Evolutionary conservation across 1,284 basidiomycete species (phyloP), one percentile per base, ranked within the genome.

Genomic region (Trametes hirsuta): DNA sequence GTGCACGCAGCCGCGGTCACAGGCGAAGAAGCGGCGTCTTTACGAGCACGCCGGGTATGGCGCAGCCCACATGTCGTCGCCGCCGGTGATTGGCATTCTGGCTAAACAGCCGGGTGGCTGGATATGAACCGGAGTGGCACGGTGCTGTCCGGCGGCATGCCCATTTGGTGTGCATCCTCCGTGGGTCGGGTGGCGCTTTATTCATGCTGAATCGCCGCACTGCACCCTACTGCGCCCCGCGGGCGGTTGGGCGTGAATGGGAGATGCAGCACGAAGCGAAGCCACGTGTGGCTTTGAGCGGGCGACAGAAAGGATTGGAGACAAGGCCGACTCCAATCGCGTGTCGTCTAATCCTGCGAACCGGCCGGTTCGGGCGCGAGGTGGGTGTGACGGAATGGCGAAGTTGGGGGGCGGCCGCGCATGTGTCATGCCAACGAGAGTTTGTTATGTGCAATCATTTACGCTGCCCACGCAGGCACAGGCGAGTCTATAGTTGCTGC

Each of bases 351-450:
- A 51, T 37, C 25, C 18, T 42, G 48, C 48, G 47, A 46, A 41
- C 41, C 56, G 51, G 53, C 40, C 53, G 53, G 30, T 30, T 45
- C 53, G 53, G 54, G 62, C 56, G 56, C 59, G 59, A 60, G 46
- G 46, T 46, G 52, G n/a, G 42, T 39, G 49, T 41, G 56, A 59
- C 39, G 59, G 51, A 40, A 53, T 49, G 40, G 30, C 53, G 35
- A 36, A 14, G 39, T 21, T 22, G 21, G 42, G 21, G 47, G 47
- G 40, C 18, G 25, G 58, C 48, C 54, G 47, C 30, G 37, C 10
- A 18, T 51, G 53, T 54, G 59, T 61, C 59, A 64, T 61, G 63
- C 57, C 63, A 64, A 61, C 54, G 49, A 64, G 44, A 50, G 59
- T 56, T 61, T 18, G 55, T 24, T 58, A 12, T 30, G 41, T 58